phyloP scores from a whole-genome alignment of 2,329 filamentous ascomycete genomes.

The Intubia oerlemansii region DNA sequence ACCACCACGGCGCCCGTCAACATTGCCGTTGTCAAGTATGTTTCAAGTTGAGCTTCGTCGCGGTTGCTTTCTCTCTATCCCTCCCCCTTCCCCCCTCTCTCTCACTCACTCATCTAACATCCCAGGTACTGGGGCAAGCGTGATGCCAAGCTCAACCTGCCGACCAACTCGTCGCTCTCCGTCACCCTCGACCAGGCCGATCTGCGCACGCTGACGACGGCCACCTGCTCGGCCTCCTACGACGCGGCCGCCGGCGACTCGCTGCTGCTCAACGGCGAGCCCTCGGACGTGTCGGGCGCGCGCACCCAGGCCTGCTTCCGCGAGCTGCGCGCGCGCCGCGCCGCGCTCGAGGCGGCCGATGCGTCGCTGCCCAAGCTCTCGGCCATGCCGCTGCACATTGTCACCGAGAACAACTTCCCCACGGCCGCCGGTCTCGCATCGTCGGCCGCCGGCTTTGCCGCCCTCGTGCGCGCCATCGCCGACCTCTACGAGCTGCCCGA shows the following conservation, averaged over 20 bases:
- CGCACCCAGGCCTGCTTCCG: constrained; percentile 89
- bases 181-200: constrained; percentile 90
- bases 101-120: constrained; percentile 18
- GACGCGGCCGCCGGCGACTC: constrained; percentile 33
- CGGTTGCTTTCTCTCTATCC: constrained; percentile 5
- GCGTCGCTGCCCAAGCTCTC: constrained; percentile 65
- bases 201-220: constrained; percentile 87
- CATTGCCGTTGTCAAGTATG: constrained; percentile 89
- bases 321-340: constrained; percentile 59
- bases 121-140: constrained; percentile 82
- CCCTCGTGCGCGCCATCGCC: constrained; percentile 65
- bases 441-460: constrained; percentile 48
- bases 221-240: constrained; percentile 64
- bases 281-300: constrained; percentile 68
- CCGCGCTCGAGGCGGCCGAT: constrained; percentile 51
- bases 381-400: constrained; percentile 55
- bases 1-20: constrained; percentile 96
- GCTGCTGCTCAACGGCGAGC: constrained; percentile 64
- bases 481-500: constrained; percentile 75
- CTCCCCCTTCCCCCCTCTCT: neutral
- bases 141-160: constrained; percentile 80
- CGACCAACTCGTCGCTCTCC: constrained; percentile 92
- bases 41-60: constrained; percentile 1
- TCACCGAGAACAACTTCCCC: constrained; percentile 97
- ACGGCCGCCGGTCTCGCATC: constrained; percentile 78